These are phyloP conservation scores for Magnaporthiopsis poae DNA, from an alignment of 2,329 filamentous ascomycete genomes.

Conservation along the genomic window DNA sequence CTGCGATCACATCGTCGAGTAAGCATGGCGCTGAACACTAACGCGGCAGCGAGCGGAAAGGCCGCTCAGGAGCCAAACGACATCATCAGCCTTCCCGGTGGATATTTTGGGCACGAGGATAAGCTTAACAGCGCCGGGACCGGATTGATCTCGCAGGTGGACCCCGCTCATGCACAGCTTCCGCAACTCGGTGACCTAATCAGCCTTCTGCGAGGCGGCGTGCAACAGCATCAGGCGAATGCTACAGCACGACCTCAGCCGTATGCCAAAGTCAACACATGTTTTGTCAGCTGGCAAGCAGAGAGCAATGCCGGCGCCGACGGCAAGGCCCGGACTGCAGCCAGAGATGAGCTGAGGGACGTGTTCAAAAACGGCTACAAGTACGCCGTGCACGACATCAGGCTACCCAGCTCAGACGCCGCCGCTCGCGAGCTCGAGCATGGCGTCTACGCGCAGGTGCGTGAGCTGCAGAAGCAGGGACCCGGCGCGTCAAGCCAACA, in stretches of 20 bases:
- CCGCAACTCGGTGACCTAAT: conserved; percentile 3
- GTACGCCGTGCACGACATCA: conserved; percentile 6
- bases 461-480: conserved; percentile 2
- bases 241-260: background rate
- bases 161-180: conserved; percentile 1
- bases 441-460: conserved; percentile 2
- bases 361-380: conserved; percentile 1
- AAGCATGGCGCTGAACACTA: background rate
- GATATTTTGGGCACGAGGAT: background rate
- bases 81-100: background rate
- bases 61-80: background rate
- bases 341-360: background rate
- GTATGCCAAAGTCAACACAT: conserved; percentile 3
- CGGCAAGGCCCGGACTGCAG: background rate
- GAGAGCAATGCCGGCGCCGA: background rate
- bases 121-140: background rate
- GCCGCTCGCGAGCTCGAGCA: conserved; percentile 3
- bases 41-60: background rate
- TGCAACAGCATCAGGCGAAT: background rate
- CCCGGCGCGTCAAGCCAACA: background rate
- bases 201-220: conserved; percentile 1
- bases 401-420: conserved; percentile 1
- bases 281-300: conserved; percentile 3
- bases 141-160: conserved; percentile 5
- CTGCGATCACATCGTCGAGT: background rate